Evolutionary conservation across 2,329 filamentous ascomycete species (phyloP).

Genomic region (Cladophialophora chaetospira): DNA sequence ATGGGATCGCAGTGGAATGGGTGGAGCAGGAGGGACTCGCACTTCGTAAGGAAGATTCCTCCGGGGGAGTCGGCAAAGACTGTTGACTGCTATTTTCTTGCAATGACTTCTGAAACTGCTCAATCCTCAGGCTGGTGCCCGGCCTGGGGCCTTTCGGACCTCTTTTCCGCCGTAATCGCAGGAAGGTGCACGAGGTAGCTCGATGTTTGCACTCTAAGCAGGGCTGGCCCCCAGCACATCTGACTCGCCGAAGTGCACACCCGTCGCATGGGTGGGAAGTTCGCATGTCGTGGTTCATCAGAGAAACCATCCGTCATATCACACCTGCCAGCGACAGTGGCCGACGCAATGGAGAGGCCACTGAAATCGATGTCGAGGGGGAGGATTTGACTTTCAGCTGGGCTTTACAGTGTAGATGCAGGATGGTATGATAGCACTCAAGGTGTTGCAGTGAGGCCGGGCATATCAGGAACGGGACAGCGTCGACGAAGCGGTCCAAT

Average conservation of each 20-base stretch:
- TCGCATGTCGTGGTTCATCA: neutral
- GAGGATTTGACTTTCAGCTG: too few species aligned
- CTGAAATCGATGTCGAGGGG: too few species aligned
- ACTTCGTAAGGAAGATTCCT: neutral
- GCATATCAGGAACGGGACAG: too few species aligned
- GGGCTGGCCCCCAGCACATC: conserved; percentile 5
- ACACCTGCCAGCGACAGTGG: neutral
- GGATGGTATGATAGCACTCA: too few species aligned
- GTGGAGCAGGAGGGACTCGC: neutral
- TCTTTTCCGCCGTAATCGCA: conserved; percentile 8
- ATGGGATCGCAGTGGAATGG: neutral
- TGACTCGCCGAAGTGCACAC: conserved; percentile 1
- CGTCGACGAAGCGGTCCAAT: too few species aligned
- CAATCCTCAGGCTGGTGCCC: conserved; percentile 5
- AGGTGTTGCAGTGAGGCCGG: too few species aligned
- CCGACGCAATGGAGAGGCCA: neutral
- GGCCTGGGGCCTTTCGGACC: conserved; percentile 9
- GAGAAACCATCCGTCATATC: neutral
- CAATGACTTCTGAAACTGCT: conserved; percentile 6
- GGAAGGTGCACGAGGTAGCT: conserved; percentile 4
- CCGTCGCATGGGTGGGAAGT: conserved; percentile 10
- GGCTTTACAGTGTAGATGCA: too few species aligned
- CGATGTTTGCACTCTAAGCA: conserved; percentile 10
- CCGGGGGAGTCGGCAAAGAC: neutral
- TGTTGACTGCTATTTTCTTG: neutral